Base-by-base conservation (phyloP, 1,284 basidiomycete genomes). In the Cryptococcus wingfieldii region DNA sequence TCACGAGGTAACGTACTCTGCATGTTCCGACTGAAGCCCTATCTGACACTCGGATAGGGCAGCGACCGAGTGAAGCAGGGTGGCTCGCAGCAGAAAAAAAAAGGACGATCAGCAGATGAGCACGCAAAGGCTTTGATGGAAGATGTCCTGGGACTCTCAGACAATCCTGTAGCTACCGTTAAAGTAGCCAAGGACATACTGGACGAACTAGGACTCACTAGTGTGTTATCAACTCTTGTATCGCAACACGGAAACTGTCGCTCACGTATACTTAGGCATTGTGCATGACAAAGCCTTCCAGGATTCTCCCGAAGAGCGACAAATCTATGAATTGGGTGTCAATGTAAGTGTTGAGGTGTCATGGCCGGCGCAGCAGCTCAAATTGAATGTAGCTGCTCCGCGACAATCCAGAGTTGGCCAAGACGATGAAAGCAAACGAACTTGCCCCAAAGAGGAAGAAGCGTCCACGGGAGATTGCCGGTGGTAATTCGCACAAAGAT, bases 301-400 rank as follows among this genome's bases (percentile, higher is more conserved):
- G 3, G 71, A 75, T 45, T 74, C 71, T 1, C 60, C 65, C 0
- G 69, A 71, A 44, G 73, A 75, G 53, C 49, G 66, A 14, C 47
- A 60, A 19, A 67, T 74, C 6, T 75, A 63, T 47, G 69, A 69
- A 55, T 63, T 67, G n/a, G 73, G 73, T 2, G 54, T 75, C 2
- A 50, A 68, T 60, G 71, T 73, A 27, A 53, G 70, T 37, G 13
- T 23, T 23, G 23, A 23, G 23, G 23, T 23, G 23, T 23, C 23
- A 23, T 23, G 23, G 23, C 23, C 23, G 23, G 23, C 23, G 23
- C 23, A 23, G 23, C 23, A 23, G 23, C 23, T 14, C 13, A 27
- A 28, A n/a, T 25, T 27, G 38, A 42, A 46, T 31, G 4, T 28
- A 71, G 67, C 54, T 70, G 10, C 58, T 70, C 10, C 56, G 51